Conservation (phyloP, 306 rosid species). For the Albizia julibrissin region DNA sequence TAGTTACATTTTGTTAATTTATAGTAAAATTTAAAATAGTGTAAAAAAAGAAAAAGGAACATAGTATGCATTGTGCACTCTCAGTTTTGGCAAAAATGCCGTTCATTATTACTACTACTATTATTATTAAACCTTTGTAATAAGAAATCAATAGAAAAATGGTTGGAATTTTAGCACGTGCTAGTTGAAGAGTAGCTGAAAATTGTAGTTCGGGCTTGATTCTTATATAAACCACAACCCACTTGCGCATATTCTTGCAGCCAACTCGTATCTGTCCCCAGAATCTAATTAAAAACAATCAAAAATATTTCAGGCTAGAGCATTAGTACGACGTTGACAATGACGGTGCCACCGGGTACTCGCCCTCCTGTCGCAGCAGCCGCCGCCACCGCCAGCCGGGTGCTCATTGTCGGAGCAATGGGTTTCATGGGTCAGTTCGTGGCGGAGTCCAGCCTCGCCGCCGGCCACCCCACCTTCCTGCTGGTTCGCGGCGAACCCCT, state of each 20-base stretch:
- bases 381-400: conserved; percentile 29
- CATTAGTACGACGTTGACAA: not conserved
- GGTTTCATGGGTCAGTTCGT: conserved; percentile 70
- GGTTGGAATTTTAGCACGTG: not conserved
- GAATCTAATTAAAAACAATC: too few species aligned
- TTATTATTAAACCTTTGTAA: too few species aligned
- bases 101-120: not conserved
- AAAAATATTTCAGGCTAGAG: not conserved
- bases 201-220: not conserved
- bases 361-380: not conserved
- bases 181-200: not conserved
- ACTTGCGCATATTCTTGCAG: not conserved
- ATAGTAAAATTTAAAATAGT: too few species aligned
- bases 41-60: too few species aligned
- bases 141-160: not conserved
- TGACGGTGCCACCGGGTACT: conserved; percentile 1
- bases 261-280: not conserved
- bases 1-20: too few species aligned
- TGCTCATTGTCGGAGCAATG: conserved; percentile 51
- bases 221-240: not conserved
- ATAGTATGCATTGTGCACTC: not conserved
- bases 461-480: conserved; percentile 50
- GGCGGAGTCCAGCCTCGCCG: conserved; percentile 52
- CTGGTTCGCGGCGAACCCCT: conserved; percentile 42
- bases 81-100: not conserved